Conservation (phyloP, 1,139 yeast genomes). For the Saccharomyces hybrid region DNA sequence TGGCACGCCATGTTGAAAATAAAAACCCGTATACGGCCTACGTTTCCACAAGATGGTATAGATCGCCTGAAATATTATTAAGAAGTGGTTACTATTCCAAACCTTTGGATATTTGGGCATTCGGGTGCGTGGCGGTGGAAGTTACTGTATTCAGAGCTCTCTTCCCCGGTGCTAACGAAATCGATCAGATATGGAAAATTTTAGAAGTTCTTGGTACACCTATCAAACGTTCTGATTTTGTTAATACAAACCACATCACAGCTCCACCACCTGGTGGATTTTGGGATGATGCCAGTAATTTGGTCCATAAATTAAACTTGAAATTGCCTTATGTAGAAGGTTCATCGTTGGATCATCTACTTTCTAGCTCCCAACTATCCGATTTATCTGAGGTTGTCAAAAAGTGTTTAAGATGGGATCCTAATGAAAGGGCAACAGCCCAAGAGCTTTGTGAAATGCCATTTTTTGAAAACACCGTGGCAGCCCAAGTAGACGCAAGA, state of each 20-base stretch:
- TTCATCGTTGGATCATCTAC: constrained; percentile 32
- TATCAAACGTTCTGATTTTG: constrained; percentile 24
- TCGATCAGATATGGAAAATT: constrained; percentile 69
- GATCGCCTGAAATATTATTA: constrained; percentile 86
- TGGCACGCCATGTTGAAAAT: constrained; percentile 60
- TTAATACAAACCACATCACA: constrained; percentile 14
- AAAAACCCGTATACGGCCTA: constrained; percentile 62
- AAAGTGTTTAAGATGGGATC: constrained; percentile 61
- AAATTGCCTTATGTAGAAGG: constrained; percentile 44
- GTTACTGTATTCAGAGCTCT: constrained; percentile 67
- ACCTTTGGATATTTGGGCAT: constrained; percentile 92
- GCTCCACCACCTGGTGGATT: constrained; percentile 53
- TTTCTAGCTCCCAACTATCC: constrained; percentile 36
- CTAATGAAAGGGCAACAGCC: constrained; percentile 45
- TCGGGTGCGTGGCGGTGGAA: constrained; percentile 81
- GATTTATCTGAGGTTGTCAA: constrained; percentile 46
- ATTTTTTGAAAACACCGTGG: constrained; percentile 45
- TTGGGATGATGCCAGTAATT: constrained; percentile 53
- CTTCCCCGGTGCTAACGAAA: constrained; percentile 75
- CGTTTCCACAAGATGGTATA: constrained; percentile 92
- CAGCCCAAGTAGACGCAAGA: constrained; percentile 2
- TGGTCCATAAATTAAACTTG: constrained; percentile 48
- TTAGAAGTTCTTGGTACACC: constrained; percentile 70
- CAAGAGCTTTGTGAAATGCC: constrained; percentile 41
- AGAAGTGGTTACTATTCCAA: constrained; percentile 58